Evolutionary conservation across 306 rosid genomes (phyloP), one percentile per base, ranked within the genome.

Genomic region (Quercus gilva): DNA sequence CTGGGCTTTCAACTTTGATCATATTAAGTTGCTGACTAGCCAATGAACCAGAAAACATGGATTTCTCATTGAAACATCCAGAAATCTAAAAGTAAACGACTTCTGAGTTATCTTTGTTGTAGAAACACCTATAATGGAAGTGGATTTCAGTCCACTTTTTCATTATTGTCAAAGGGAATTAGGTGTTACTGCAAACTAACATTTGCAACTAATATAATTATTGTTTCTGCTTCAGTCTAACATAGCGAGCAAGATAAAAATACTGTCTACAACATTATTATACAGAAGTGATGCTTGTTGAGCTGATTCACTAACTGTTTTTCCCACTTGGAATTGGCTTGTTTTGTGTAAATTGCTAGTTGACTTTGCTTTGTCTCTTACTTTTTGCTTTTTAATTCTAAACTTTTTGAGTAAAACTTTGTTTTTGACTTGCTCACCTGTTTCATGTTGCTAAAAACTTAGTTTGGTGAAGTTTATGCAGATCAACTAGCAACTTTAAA

Each of bases 131-230:
- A 15, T 3, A 21, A 71, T 51, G 59, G 72, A 51, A 71, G 35
- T 49, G 60, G 59, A 15, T 49, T 23, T 26, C 51, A 17, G 59
- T 15, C 75, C n/a, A 49, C 75, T 17, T 23, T 49, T 8, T 41
- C 45, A 41, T 41, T 25, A 71, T 5, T 14, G 75, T 71, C 75
- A 71, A 49, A 71, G 2, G 21, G 6, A 23, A 58, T 89, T 89
- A 83, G 91, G 92, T 80, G 85, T 75, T 76, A 10, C 43, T 75
- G 96, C 93, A 87, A 84, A 81, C 78, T 25, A 69, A 69, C 77
- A 69, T 52, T 78, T 35, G 29, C 81, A 74, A 71, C 67, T 76
- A 75, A 84, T 75, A 10, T 63, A 45, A 56, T 19, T 29, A 74
- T 6, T 76, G 81, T 41, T 41, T 37, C 45, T 84, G 88, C 82